Percentiles rank a stretch among this genome's conserved stretches.
phyloP scores from a whole-genome alignment of 2,329 filamentous ascomycete species.

The Trichoderma endophyticum region DNA sequence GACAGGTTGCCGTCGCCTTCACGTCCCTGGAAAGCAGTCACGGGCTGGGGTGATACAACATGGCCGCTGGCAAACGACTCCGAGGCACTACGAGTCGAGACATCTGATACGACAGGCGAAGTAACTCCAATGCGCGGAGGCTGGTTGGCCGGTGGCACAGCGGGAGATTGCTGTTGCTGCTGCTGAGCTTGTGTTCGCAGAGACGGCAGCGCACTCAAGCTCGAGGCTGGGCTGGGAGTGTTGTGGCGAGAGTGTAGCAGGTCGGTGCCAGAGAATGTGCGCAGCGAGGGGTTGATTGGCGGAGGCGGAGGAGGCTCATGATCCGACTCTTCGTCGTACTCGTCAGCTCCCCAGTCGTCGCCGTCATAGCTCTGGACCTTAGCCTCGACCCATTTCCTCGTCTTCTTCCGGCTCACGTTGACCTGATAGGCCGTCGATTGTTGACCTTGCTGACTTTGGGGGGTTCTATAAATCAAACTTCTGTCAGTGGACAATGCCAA shows the following conservation, averaged over 20 bases:
- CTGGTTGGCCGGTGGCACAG: neutral
- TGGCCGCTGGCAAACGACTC: neutral
- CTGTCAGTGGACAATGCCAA: neutral
- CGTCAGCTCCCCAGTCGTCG: slow-evolving; percentile 83
- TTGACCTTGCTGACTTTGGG: slow-evolving; percentile 25
- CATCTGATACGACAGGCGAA: slow-evolving; percentile 15
- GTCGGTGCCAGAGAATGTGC: slow-evolving; percentile 16
- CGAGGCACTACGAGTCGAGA: slow-evolving; percentile 7
- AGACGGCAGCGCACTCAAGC: slow-evolving; percentile 11
- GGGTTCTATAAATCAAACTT: slow-evolving; percentile 25
- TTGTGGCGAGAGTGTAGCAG: slow-evolving; percentile 14
- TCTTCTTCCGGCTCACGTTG: slow-evolving; percentile 85
- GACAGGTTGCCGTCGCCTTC: slow-evolving; percentile 6
- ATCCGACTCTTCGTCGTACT: slow-evolving; percentile 50
- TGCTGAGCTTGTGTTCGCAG: neutral
- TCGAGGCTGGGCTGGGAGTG: slow-evolving; percentile 3
- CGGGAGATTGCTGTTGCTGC: slow-evolving; percentile 6
- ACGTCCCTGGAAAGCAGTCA: neutral
- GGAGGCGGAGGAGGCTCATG: slow-evolving; percentile 29
- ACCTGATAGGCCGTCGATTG: slow-evolving; percentile 60
- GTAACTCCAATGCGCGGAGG: neutral
- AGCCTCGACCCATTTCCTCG: slow-evolving; percentile 91
- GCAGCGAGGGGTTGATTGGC: slow-evolving; percentile 8
- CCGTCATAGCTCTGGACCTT: slow-evolving; percentile 85
- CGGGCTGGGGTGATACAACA: slow-evolving; percentile 15